Evolutionary conservation across 768 basidiomycete genomes (phyloP), one percentile per base, ranked within the genome.

Genomic region (Clavaria fumosa): DNA sequence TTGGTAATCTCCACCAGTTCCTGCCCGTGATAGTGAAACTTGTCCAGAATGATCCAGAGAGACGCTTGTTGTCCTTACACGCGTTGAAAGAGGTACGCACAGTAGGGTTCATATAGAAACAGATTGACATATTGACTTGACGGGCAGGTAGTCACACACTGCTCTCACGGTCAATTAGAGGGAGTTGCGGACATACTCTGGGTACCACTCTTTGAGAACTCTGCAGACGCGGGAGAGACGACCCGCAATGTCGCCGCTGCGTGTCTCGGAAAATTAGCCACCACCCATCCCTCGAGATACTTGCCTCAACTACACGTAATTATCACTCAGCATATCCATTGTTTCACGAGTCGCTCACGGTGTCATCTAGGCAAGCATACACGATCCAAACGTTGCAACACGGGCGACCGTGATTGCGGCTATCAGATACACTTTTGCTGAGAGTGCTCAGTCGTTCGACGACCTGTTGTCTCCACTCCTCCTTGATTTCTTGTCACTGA

Each of bases 241-340:
- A 82, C 86, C 1, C 66, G 91, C 35, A 96, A 95, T 51, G 86
- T 96, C 24, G 88, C 91, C 18, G 90, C 95, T 32, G 91, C 93
- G 2, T 96, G 91, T 53, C 69, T 99, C 12, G 95, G 95, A 23
- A 95, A 96, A 56, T 66, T 99, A 21, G 91, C 90, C 0, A 85
- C 84, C 0, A 83, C 86, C 1, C 82, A 90, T 40, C 90, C 95
- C 3, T 75, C 78, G 0, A 77, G 76, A 47, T 99, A 93, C 54
- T 66, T 97, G 12, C 86, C 89, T 2, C 86, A 95, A 49, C 72
- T 99, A 7, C 90, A 96, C 50, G 84, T 83, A 52, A n/a, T n/a
- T n/a, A n/a, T n/a, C n/a, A n/a, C n/a, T n/a, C n/a, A n/a, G n/a
- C n/a, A n/a, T n/a, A n/a, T n/a, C n/a, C n/a, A n/a, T n/a, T n/a